These are phyloP conservation scores for Thozetella sp. DNA, from an alignment of 495 filamentous ascomycete genomes.

Conservation along the genomic window DNA sequence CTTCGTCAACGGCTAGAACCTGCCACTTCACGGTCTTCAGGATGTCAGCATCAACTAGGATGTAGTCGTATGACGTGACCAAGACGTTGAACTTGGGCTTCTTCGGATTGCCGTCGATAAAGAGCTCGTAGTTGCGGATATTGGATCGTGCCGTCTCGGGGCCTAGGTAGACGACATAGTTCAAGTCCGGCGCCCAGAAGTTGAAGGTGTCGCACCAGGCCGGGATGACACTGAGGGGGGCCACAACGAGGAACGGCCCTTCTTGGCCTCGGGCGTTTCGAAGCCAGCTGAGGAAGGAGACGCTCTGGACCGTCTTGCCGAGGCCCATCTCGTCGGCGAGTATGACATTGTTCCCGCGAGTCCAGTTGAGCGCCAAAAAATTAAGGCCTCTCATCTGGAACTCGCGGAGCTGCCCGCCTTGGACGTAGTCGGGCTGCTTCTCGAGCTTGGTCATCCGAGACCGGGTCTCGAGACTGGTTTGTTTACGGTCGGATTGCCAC, in stretches of 20 bases:
- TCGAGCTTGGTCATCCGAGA: conserved; percentile 70
- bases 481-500: conserved; percentile 72
- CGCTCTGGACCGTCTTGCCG: conserved; percentile 97
- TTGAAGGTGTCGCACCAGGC: conserved; percentile 99
- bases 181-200: conserved; percentile 92
- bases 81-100: conserved; percentile 93
- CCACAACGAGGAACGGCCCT: conserved; percentile 94
- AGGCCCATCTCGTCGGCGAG: conserved; percentile 98
- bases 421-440: conserved; percentile 82
- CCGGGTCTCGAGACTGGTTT: conserved; percentile 75
- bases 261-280: conserved; percentile 89
- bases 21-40: conserved; percentile 93
- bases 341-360: conserved; percentile 87
- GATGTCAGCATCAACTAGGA: conserved; percentile 76
- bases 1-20: conserved; percentile 94
- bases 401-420: conserved; percentile 82
- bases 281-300: conserved; percentile 96
- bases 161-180: conserved; percentile 96
- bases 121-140: conserved; percentile 85
- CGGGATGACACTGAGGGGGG: conserved; percentile 93
- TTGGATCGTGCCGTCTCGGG: conserved; percentile 78
- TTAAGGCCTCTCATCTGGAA: conserved; percentile 95
- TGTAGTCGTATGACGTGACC: conserved; percentile 95
- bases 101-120: conserved; percentile 78
- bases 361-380: conserved; percentile 95